Evolutionary conservation across 305 asterid species (phyloP), one percentile per base, ranked within the genome.

Genomic region (Plantago coronopus): DNA sequence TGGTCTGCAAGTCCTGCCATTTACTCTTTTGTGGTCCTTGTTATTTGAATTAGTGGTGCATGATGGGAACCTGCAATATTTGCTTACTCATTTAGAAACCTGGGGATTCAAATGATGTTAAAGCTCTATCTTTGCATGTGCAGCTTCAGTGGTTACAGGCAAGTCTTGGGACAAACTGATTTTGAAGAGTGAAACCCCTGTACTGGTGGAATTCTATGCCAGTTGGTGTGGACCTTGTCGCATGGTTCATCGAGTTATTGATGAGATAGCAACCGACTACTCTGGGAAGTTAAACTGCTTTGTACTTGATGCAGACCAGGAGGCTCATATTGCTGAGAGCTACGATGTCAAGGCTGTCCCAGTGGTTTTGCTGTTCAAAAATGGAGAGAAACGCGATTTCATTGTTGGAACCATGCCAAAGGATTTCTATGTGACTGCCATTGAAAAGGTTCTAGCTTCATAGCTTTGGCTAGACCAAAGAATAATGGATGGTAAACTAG

Each of bases 211-310:
- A 64, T 91, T 91, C 63, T 78, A 81, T 22, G 85, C 98, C 34
- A 79, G 88, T 62, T 91, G 98, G 98, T 91, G 96, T 68, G 96
- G 96, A 25, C 98, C 96, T 15, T 91, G 98, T 74, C 76, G 76
- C 61, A 88, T 91, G 94, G 95, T 86, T 63, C 96, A 88, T 56
- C 86, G 95, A 59, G 83, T 86, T 19, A 83, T 88, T 5, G 93
- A 86, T 51, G 96, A 88, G 76, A 83, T 91, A 55, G 85, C 95
- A 55, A 59, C 61, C 1, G 95, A 86, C 27, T 91, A 88, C 79
- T 72, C 87, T 0, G 97, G 97, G 66, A 80, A 75, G 64, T 40
- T 91, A 15, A 86, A 84, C 60, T 89, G 88, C 81, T 84, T 75
- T 20, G 75, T 84, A 27, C 81, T 91, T 3, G 74, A 88, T 64